Conservation (phyloP, 2,329 filamentous ascomycete genomes). For the Xylariaceae sp. region DNA sequence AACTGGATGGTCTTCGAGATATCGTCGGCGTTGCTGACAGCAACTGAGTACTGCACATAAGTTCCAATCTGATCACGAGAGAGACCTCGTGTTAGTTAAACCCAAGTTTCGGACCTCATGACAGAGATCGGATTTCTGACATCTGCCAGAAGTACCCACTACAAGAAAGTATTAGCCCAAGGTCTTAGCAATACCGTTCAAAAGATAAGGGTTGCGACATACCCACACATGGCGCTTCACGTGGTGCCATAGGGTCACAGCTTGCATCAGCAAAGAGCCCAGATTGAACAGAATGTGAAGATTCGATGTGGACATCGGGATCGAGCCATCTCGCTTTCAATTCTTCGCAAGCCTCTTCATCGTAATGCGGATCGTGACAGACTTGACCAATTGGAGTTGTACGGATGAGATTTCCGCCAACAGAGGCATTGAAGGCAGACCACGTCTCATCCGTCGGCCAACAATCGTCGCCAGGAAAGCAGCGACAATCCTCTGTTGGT, state of each 20-base stretch:
- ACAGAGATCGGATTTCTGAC: no score
- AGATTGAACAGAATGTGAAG: conserved; percentile 35
- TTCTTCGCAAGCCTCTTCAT: conserved; percentile 41
- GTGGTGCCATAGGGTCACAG: conserved; percentile 38
- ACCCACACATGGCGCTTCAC: conserved; percentile 39
- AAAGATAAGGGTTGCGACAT: no score
- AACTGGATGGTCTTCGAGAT: conserved; percentile 35
- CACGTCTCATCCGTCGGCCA: conserved; percentile 51
- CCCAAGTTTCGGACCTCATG: no score
- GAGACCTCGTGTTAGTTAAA: no score
- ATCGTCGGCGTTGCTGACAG: conserved; percentile 31
- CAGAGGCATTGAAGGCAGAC: conserved; percentile 47
- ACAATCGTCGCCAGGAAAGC: conserved; percentile 48
- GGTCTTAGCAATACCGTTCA: no score
- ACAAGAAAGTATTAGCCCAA: no score
- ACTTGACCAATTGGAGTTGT: conserved; percentile 49
- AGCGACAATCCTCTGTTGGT: conserved; percentile 37
- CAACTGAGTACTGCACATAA: conserved; percentile 42
- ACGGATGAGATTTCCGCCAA: conserved; percentile 48
- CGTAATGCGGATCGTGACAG: conserved; percentile 49
- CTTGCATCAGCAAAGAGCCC: conserved; percentile 39
- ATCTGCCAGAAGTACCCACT: no score
- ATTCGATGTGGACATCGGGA: conserved; percentile 40
- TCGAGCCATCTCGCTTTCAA: conserved; percentile 43
- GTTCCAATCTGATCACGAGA: conserved; percentile 35